Evolutionary conservation across 257 asterid genomes (phyloP).

Genomic region (Ballota nigra): DNA sequence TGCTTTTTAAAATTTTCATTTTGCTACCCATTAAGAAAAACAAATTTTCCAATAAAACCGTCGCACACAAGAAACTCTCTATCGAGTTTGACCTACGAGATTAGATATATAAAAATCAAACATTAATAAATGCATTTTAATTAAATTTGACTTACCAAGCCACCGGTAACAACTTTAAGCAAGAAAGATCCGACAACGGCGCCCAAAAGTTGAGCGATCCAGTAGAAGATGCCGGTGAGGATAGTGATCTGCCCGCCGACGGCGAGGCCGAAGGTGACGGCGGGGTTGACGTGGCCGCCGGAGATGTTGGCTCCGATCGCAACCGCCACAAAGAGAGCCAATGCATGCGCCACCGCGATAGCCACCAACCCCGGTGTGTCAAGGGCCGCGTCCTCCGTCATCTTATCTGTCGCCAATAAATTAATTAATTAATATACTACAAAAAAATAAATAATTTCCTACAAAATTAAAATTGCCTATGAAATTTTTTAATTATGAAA

Average conservation of each 20-base stretch:
- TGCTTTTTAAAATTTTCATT: too few relatives aligned
- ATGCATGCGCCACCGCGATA: constrained; percentile 55
- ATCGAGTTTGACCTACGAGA: too few relatives aligned
- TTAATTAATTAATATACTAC: not conserved
- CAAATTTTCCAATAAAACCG: too few relatives aligned
- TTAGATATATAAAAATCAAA: too few relatives aligned
- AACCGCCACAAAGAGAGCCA: constrained; percentile 69
- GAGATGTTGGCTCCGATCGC: constrained; percentile 66
- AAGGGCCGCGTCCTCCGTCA: constrained; percentile 56
- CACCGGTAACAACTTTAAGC: constrained; percentile 62
- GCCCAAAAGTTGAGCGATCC: constrained; percentile 68
- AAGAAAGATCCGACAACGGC: constrained; percentile 45
- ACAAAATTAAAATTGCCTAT: too few relatives aligned
- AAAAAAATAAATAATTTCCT: too few relatives aligned
- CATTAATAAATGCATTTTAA: too few relatives aligned
- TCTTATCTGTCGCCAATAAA: constrained; percentile 31
- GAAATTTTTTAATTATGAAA: too few relatives aligned
- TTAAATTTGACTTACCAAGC: constrained; percentile 37
- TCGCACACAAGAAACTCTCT: too few relatives aligned
- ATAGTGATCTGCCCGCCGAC: constrained; percentile 72
- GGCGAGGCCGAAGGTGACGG: constrained; percentile 70
- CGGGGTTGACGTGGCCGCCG: constrained; percentile 81
- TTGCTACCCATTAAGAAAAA: too few relatives aligned
- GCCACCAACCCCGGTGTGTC: constrained; percentile 62
- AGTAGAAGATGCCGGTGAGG: constrained; percentile 58